Percentiles rank a stretch among this genome's conserved stretches.
Evolutionary conservation across 2,329 filamentous ascomycete genomes (phyloP).

Genomic region (Cladophialophora exuberans): DNA sequence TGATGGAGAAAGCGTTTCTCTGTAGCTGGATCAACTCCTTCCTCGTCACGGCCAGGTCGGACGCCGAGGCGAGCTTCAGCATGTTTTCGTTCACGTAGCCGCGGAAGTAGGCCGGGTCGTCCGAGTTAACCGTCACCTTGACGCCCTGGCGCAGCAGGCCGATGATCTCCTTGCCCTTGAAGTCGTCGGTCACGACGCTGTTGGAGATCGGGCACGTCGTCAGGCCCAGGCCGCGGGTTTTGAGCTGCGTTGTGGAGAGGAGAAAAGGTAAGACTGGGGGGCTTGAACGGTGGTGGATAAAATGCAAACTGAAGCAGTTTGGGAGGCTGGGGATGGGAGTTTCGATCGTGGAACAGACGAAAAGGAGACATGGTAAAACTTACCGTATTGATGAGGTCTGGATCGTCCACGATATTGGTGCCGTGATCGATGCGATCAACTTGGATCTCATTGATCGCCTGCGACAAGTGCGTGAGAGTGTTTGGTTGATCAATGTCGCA

Average conservation of each 20-base stretch:
- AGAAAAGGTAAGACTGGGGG: too few species aligned
- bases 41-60: constrained; percentile 20
- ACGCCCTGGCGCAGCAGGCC: constrained; percentile 28
- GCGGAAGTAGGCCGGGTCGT: constrained; percentile 34
- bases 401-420: constrained; percentile 31
- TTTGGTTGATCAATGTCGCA: constrained; percentile 58
- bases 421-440: constrained; percentile 35
- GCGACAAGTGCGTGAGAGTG: constrained; percentile 48
- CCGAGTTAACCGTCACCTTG: constrained; percentile 32
- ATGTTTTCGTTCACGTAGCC: constrained; percentile 32
- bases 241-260: too few species aligned
- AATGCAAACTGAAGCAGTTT: too few species aligned
- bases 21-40: constrained; percentile 32
- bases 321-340: too few species aligned
- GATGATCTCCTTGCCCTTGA: constrained; percentile 31
- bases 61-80: constrained; percentile 25
- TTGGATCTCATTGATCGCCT: constrained; percentile 35
- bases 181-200: constrained; percentile 29
- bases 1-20: constrained; percentile 31
- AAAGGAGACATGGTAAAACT: too few species aligned
- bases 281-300: too few species aligned
- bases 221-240: constrained; percentile 26
- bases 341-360: too few species aligned
- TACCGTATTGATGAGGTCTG: constrained; percentile 21
- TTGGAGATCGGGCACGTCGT: constrained; percentile 34